phyloP scores from a whole-genome alignment of 1,284 basidiomycete genomes.

The Vanrija humicola region DNA sequence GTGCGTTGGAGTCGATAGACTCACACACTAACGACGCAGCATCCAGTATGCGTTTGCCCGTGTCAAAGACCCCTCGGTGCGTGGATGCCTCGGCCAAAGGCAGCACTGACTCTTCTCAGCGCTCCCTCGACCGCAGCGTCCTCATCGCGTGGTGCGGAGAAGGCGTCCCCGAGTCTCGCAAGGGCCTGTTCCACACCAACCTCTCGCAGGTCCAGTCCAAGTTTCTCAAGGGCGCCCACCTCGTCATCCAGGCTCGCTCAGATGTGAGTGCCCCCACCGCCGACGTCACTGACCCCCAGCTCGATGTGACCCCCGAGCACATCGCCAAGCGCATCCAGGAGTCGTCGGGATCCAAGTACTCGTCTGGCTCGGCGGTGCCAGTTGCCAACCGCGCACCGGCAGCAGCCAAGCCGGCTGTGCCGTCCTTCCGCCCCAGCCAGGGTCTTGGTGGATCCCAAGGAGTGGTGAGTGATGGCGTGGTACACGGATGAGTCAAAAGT shows the following conservation, averaged over 20 bases:
- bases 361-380: conserved; percentile 31
- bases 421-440: conserved; percentile 43
- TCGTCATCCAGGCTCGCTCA: conserved; percentile 85
- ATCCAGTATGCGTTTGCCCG: conserved; percentile 92
- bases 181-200: conserved; percentile 89
- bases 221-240: conserved; percentile 79
- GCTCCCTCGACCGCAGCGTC: conserved; percentile 84
- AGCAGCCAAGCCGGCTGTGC: conserved; percentile 25
- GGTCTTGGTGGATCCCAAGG: conserved; percentile 43
- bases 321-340: conserved; percentile 86
- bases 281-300: conserved; percentile 49
- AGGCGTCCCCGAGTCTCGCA: conserved; percentile 86
- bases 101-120: conserved; percentile 51
- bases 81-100: conserved; percentile 24
- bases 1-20: conserved; percentile 50
- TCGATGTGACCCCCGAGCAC: conserved; percentile 70
- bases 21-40: conserved; percentile 48
- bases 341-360: conserved; percentile 87
- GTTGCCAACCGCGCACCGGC: conserved; percentile 17
- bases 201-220: conserved; percentile 68
- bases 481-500: too few species aligned
- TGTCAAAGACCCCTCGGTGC: conserved; percentile 80
- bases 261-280: conserved; percentile 58
- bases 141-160: conserved; percentile 92
- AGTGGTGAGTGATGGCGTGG: conserved; percentile 21